Base-by-base conservation (phyloP, 116 monocot species). In the Cymodocea nodosa region DNA sequence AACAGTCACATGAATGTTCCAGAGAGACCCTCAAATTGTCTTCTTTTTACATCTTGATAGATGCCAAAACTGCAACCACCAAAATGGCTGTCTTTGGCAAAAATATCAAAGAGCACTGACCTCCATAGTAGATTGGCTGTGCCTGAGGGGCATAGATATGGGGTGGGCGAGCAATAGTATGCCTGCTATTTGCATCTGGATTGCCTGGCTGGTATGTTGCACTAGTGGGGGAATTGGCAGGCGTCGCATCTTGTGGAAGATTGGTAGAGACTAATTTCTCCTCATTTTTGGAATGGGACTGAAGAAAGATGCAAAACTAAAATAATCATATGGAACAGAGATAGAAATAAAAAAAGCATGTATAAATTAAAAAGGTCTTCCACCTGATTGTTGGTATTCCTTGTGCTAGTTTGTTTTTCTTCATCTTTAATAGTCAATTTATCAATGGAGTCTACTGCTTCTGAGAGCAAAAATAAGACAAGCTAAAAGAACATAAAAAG, bases 71-170 rank as follows among this genome's bases (percentile, higher is more conserved):
- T 10, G 30, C 30, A 44, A 44, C 44, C 44, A 6, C 44, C 44
- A 49, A 50, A 7, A 23, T 35, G 37, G 15, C 16, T 61, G 10
- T 15, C 4, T 35, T 61, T 14, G 16, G 36, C 35, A 36, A 65
- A 65, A 65, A 53, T 52, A 35, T 35, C 50, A 62, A 18, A 37
- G 54, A 7, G 18, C 23, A 37, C 75, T 71, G 52, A 87, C 92
- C 87, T 74, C 77, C 72, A 70, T 70, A 82, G 17, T 71, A 70
- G 62, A 80, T 67, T 17, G 80, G 12, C 18, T 87, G 91, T 50
- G 76, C 72, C 59, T 79, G 87, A 51, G 87, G 82, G 49, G 83
- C 70, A 77, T 81, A 85, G 18, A 87, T 52, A 59, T 74, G 76
- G 19, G 76, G 48, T 56, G 75, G 56, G 70, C 72, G 72, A 51